Conservation (phyloP, 164 flowering plant species). For the Echeveria elegans region DNA sequence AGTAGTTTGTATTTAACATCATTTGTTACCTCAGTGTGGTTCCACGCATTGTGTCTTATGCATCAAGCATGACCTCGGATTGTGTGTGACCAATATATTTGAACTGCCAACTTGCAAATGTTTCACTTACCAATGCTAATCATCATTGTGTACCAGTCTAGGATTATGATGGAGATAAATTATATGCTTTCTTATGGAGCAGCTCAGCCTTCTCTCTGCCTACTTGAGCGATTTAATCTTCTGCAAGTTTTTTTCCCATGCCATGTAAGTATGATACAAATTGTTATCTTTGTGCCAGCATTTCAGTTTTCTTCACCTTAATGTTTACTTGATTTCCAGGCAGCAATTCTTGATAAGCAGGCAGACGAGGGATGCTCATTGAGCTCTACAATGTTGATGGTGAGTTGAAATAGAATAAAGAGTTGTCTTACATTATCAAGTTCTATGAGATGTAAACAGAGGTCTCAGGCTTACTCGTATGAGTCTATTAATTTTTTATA, state of each 20-base stretch:
- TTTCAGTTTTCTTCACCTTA: too few species aligned
- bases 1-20: too few species aligned
- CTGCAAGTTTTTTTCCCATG: conserved; percentile 64
- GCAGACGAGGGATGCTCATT: conserved; percentile 16
- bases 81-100: not conserved
- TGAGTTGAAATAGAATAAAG: conserved; percentile 20
- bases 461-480: not conserved
- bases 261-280: conserved; percentile 45
- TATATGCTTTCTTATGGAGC: conserved; percentile 93
- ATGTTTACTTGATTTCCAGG: too few species aligned
- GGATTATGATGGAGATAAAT: conserved; percentile 81
- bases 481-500: not conserved
- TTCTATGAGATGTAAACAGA: not conserved
- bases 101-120: not conserved
- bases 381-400: conserved; percentile 66
- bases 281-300: too few species aligned
- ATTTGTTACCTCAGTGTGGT: not conserved
- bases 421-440: not conserved
- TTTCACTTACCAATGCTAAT: not conserved
- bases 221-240: conserved; percentile 57
- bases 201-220: conserved; percentile 57
- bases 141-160: conserved; percentile 27
- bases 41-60: too few species aligned
- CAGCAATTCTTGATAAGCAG: conserved; percentile 56
- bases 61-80: too few species aligned